Evolutionary conservation across 306 rosid genomes (phyloP), one percentile per base, ranked within the genome.

Genomic region (Cicer yamashitae): DNA sequence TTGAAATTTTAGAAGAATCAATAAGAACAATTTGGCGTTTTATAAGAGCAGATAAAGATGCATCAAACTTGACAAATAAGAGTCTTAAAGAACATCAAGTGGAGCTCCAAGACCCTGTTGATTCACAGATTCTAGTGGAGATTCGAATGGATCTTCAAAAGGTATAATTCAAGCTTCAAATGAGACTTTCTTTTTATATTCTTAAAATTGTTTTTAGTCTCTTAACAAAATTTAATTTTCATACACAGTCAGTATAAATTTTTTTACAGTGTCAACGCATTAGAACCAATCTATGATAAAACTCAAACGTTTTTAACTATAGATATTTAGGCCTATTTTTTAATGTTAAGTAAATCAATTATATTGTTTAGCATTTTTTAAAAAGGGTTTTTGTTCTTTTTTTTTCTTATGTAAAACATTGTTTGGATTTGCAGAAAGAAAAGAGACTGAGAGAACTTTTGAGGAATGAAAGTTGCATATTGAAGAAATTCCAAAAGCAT

Each of bases 1-100:
- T 89, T 30, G 91, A 89, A 57, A 84, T 87, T 34, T 67, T 91
- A 63, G 92, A 93, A 76, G 97, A 89, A 77, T 89, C 97, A n/a
- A 87, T 93, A 14, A 82, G 97, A 79, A 87, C 83, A 40, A 84
- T 91, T 9, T 91, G 96, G 97, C 83, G 85, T 64, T 93, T 93
- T 73, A 91, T 93, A 67, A 84, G 77, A 73, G 84, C 87, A 0
- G 98, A 93, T 79, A 89, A 91, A 81, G 81, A 75, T 22, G 84
- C 91, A 11, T 73, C 84, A 17, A 68, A 68, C 38, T 18, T 75
- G 54, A 52, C 68, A 41, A 84, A 41, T 9, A 87, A 71, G 47
- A 41, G 71, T 65, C 77, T 48, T 40, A 88, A 57, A 53, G 87
- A 79, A 51, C 66, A 60, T 10, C 82, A 59, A 1, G 74, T 58